Evolutionary conservation across 768 basidiomycete species (phyloP), one percentile per base, ranked within the genome.

Genomic region (Cantharellus anzutake): DNA sequence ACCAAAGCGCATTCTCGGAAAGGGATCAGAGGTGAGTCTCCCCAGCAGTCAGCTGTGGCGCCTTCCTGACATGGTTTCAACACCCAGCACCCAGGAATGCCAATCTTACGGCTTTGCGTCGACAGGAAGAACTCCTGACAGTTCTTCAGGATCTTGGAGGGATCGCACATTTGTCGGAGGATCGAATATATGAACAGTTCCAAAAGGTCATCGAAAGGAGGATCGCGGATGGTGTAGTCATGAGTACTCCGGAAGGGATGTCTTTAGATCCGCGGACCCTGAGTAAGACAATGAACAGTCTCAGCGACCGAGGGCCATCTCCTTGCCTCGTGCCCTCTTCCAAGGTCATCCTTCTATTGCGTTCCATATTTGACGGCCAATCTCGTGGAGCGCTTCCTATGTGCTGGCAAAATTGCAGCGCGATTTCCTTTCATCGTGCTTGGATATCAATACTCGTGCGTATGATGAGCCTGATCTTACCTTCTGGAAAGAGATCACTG

Each of bases 61-160:
- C n/a, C n/a, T n/a, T n/a, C n/a, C n/a, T n/a, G n/a, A n/a, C n/a
- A n/a, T 48, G 61, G 20, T 35, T 48, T n/a, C n/a, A n/a, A n/a
- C n/a, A n/a, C n/a, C n/a, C n/a, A n/a, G n/a, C n/a, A n/a, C n/a
- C 5, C 39, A 60, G 42, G 56, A 5, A 34, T 4, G 55, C 48
- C 1, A 92, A 90, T 63, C 78, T 91, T 35, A 86, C 88, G 14
- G 76, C 83, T 60, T 72, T 87, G 48, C 80, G 86, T 2, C 79
- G 89, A 29, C 86, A 91, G 71, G 86, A 84, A 62, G 89, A 92
- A 68, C 68, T 91, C 55, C 67, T 81, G 59, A 80, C 78, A 39
- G 75, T 86, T 29, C 69, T 90, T n/a, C 75, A 80, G 60, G 75
- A 72, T 34, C 70, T 77, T 57, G 83, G 83, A n/a, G 4, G 89